phyloP scores from a whole-genome alignment of 2,329 filamentous ascomycete genomes.

The Rutstroemia sp. region DNA sequence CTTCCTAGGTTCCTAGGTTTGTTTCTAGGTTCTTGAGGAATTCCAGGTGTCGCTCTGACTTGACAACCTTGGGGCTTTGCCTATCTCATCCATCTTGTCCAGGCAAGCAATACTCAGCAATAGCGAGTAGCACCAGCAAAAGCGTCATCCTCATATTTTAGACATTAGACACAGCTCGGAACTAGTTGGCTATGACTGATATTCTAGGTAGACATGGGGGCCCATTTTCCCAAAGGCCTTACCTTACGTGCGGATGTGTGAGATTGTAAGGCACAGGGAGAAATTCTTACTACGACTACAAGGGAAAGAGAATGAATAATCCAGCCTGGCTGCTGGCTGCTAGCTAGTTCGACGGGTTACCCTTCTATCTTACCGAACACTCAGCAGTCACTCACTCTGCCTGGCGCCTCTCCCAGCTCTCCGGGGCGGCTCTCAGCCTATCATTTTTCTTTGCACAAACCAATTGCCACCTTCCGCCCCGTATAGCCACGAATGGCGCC shows the following conservation, averaged over 20 bases:
- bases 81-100: not conserved
- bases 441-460: not conserved
- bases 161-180: not conserved
- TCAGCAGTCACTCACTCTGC: not conserved
- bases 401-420: not conserved
- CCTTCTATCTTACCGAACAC: too few species aligned
- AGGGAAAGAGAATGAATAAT: too few species aligned
- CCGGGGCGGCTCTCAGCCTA: conserved; percentile 1
- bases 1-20: not conserved
- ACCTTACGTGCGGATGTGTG: too few species aligned
- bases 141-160: not conserved
- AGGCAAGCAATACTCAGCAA: not conserved
- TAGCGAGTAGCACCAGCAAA: not conserved
- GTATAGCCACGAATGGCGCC: conserved; percentile 5
- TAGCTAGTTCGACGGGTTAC: too few species aligned
- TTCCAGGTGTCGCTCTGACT: not conserved
- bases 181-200: conserved; percentile 2
- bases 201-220: conserved; percentile 1
- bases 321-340: too few species aligned
- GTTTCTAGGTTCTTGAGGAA: not conserved
- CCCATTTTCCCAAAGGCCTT: not conserved
- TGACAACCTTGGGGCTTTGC: not conserved
- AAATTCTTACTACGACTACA: too few species aligned
- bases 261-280: too few species aligned
- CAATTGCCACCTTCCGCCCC: conserved; percentile 1